Evolutionary conservation across 202 grass and related monocot species (phyloP), one percentile per base, ranked within the genome.

Genomic region (Hordeum pubiflorum): DNA sequence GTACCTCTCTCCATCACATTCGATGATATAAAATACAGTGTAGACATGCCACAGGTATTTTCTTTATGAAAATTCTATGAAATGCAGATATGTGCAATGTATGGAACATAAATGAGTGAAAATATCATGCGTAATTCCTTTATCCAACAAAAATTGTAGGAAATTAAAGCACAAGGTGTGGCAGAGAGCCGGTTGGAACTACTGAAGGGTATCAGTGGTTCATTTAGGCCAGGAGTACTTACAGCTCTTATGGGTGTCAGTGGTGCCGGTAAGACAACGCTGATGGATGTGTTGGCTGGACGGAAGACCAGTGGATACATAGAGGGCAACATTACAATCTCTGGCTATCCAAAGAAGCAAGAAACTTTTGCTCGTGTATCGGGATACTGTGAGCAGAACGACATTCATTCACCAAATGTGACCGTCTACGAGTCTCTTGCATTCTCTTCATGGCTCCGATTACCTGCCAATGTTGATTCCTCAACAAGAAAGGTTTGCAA

Each of bases 181-280:
- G 84, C 73, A 81, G 88, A 92, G 76, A 80, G 77, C 14, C 84
- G 79, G 34, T 87, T 97, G 60, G 74, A 79, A 72, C 86, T 97
- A 59, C 79, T 97, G 23, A 97, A 97, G 85, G 92, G 94, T 75
- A 87, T 91, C 34, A 94, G 83, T 79, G 94, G 94, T 64, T 88
- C 89, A 37, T 97, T 97, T 82, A 97, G 89, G 72, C 94, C 94
- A 29, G 91, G 94, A 68, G 86, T 94, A 29, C 91, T 97, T 58
- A 97, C 91, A 20, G 94, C 94, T 81, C 73, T 97, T 63, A 97
- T 97, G 94, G 94, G 94, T 41, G 94, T 97, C 17, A 97, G 89
- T 73, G 94, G 91, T 64, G 94, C 94, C 18, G 94, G 94, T 17
- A 97, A 97, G 78, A 97, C 94, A 63, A 97, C 94, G 36, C 71